These are phyloP conservation scores for Tylopilus felleus DNA, from an alignment of 768 basidiomycete genomes.

Conservation along the genomic window DNA sequence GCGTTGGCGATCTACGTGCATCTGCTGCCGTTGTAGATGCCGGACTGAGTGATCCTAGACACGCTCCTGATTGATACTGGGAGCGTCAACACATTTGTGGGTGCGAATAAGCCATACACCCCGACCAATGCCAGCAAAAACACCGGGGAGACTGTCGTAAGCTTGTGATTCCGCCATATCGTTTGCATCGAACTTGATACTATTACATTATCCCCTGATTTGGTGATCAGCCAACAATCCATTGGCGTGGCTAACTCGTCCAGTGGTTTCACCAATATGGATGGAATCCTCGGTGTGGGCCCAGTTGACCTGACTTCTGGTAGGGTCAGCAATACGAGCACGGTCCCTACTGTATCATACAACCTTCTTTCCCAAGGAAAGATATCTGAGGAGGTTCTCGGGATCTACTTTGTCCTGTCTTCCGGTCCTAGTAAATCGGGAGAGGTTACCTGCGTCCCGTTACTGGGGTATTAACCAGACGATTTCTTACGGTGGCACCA, in stretches of 20 bases:
- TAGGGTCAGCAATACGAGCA: slow-evolving; percentile 7
- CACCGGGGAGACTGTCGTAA: slow-evolving; percentile 23
- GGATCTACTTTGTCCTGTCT: slow-evolving; percentile 35
- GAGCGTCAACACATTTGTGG: slow-evolving; percentile 31
- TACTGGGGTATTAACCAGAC: slow-evolving; percentile 37
- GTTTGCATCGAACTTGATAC: too few relatives aligned
- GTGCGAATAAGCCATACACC: slow-evolving; percentile 15
- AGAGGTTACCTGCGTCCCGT: slow-evolving; percentile 25
- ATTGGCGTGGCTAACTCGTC: slow-evolving; percentile 32
- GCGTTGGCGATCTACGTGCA: slow-evolving; percentile 27
- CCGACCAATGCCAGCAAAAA: slow-evolving; percentile 4
- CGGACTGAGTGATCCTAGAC: slow-evolving; percentile 13
- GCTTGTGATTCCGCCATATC: neutral
- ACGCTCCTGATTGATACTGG: slow-evolving; percentile 30
- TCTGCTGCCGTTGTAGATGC: neutral
- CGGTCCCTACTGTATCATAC: slow-evolving; percentile 34
- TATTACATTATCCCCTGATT: neutral
- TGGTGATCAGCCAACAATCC: slow-evolving; percentile 23
- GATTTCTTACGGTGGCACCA: slow-evolving; percentile 27
- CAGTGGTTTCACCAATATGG: slow-evolving; percentile 30
- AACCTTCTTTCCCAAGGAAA: slow-evolving; percentile 28
- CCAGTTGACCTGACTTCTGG: slow-evolving; percentile 33
- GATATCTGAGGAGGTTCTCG: slow-evolving; percentile 28
- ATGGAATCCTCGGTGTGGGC: slow-evolving; percentile 40
- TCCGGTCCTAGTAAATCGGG: slow-evolving; percentile 25